A percentile compares a stretch with the other conserved stretches of the same genome.
Evolutionary conservation across 2,329 filamentous ascomycete genomes (phyloP).

Genomic region (Teratosphaeria zuluensis): DNA sequence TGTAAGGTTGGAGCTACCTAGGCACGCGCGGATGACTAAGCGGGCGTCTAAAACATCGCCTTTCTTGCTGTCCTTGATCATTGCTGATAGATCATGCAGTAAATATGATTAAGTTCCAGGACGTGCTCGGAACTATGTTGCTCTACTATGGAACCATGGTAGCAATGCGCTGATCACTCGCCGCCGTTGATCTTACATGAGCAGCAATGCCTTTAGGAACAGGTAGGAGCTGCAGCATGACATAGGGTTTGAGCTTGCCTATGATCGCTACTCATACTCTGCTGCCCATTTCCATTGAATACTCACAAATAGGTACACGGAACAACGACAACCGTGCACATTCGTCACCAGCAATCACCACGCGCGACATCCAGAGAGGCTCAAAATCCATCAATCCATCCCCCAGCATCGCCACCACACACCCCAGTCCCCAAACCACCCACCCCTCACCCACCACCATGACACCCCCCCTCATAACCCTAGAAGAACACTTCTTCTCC

Average conservation of each 20-base stretch:
- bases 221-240: background rate
- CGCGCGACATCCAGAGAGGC: too few species aligned
- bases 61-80: too few species aligned
- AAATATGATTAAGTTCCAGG: too few species aligned
- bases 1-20: background rate
- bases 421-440: background rate
- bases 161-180: background rate
- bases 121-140: too few species aligned
- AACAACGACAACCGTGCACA: too few species aligned
- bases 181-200: background rate
- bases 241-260: background rate
- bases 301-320: too few species aligned
- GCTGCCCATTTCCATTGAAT: background rate
- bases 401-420: background rate
- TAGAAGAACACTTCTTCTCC: conserved; percentile 29
- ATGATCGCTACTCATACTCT: too few species aligned
- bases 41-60: too few species aligned
- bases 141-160: background rate
- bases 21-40: background rate
- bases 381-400: too few species aligned
- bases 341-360: too few species aligned
- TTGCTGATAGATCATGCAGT: too few species aligned
- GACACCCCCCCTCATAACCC: conserved; percentile 26
- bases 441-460: conserved; percentile 9
- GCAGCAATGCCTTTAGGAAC: background rate